Evolutionary conservation across 2,329 filamentous ascomycete genomes (phyloP), one percentile per base, ranked within the genome.

Genomic region (Alternaria conjuncta): DNA sequence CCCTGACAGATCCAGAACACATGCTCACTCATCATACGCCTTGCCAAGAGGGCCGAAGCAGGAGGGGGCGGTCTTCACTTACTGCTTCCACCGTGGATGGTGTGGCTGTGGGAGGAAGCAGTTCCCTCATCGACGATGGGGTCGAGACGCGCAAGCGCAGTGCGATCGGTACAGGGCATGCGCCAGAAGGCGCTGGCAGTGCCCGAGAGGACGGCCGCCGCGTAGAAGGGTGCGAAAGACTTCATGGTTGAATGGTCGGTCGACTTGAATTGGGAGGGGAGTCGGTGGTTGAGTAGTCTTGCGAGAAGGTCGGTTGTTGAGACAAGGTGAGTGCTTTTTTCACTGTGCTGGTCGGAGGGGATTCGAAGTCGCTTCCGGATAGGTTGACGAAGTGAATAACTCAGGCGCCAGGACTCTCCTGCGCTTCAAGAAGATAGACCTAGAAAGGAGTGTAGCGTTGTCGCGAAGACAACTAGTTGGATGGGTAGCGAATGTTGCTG

Each of bases 101-200:
- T 70, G 64, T 79, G 78, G 23, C 65, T 70, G 67, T 80, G 77
- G 25, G 64, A 70, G 6, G 76, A 74, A 36, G 75, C 66, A 13
- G 66, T 55, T 32, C 72, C 76, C 5, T 68, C 66, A 59, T 77
- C 71, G 51, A 79, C 76, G 43, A 80, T 75, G 47, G 73, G 81
- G 84, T 76, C 93, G 81, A 75, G 80, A 57, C 86, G 88, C 70
- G 86, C 87, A 54, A 84, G 82, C 53, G 86, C 86, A 70, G 89
- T 84, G 71, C 90, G 86, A 45, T 86, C 84, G 69, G 88, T 84
- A 74, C 89, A 89, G 75, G 88, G 87, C 84, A 93, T 92, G 73
- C 86, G 89, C 76, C 92, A 86, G 75, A 92, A 91, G 57, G 90
- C 89, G 71, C 91, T 88, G 46, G 88, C 74, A 23, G 77, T 72